Evolutionary conservation across 1,284 basidiomycete species (phyloP).

Genomic region (Heterobasidion annosum): DNA sequence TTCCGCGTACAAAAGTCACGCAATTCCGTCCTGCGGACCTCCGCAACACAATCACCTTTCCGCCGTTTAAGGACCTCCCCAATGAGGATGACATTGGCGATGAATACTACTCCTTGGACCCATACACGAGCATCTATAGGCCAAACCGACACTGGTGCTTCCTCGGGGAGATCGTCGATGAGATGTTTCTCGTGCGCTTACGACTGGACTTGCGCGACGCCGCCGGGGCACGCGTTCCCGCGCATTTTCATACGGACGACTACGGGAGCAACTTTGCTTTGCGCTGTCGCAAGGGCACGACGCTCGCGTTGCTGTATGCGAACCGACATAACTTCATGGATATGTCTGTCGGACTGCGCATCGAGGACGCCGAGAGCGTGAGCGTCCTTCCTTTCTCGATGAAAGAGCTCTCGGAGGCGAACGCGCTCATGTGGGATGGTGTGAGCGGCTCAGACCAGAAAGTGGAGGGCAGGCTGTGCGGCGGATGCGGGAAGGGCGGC

Average conservation of each 20-base stretch:
- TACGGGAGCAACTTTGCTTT: neutral
- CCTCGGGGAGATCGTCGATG: neutral
- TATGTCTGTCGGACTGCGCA: neutral
- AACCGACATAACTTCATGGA: neutral
- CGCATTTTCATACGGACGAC: neutral
- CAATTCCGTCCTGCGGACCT: neutral
- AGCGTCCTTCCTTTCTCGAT: neutral
- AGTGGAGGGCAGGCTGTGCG: neutral
- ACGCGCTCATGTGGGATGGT: neutral
- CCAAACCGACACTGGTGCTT: neutral
- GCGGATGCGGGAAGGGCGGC: neutral
- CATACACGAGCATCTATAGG: neutral
- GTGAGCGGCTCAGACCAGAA: neutral
- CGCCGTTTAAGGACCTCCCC: neutral
- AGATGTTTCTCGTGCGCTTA: neutral
- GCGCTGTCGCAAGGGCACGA: neutral
- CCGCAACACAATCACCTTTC: neutral
- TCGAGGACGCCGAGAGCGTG: neutral
- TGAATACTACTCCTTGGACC: neutral
- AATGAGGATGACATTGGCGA: neutral
- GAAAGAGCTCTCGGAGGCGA: neutral
- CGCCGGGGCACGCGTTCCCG: neutral
- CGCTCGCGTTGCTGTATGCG: neutral
- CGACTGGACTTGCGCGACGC: neutral
- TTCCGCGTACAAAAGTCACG: too few species aligned